Conservation (phyloP, 2,329 filamentous ascomycete species). For the Phyllosticta citriasiana region DNA sequence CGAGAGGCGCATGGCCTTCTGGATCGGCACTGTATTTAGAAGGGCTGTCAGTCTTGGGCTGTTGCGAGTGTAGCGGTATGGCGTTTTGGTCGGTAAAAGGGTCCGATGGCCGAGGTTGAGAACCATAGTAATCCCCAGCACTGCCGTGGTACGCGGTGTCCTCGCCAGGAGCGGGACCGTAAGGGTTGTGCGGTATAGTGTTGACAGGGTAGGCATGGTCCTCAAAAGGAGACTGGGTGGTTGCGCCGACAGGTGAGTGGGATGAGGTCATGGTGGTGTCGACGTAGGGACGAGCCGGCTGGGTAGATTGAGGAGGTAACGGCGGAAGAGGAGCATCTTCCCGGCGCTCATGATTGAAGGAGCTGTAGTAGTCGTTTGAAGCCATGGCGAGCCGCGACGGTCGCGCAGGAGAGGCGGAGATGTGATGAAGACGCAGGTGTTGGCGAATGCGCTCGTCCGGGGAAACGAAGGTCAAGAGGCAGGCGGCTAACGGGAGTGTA, state of each 20-base stretch:
- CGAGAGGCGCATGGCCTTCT: slow-evolving; percentile 26
- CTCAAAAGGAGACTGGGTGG: slow-evolving; percentile 58
- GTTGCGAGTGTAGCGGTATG: slow-evolving; percentile 34
- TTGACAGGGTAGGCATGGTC: slow-evolving; percentile 53
- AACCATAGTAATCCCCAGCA: slow-evolving; percentile 13
- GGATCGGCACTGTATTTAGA: slow-evolving; percentile 30
- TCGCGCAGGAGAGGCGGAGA: background rate
- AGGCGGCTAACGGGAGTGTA: background rate
- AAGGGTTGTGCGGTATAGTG: slow-evolving; percentile 41
- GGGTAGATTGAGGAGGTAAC: slow-evolving; percentile 21
- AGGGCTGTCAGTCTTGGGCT: slow-evolving; percentile 30
- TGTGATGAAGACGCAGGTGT: background rate
- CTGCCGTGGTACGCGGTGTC: slow-evolving; percentile 49
- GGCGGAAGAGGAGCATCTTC: slow-evolving; percentile 30
- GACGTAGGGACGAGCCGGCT: slow-evolving; percentile 23
- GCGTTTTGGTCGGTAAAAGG: slow-evolving; percentile 40
- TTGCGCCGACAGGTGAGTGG: slow-evolving; percentile 26
- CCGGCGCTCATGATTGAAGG: slow-evolving; percentile 33
- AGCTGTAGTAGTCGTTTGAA: slow-evolving; percentile 53
- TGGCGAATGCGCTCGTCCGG: background rate
- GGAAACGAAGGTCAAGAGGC: background rate
- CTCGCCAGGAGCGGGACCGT: slow-evolving; percentile 43
- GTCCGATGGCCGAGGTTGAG: slow-evolving; percentile 35
- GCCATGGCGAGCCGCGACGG: slow-evolving; percentile 27
- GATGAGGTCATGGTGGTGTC: slow-evolving; percentile 16